phyloP scores from a whole-genome alignment of 2,329 filamentous ascomycete species.

The Pseudonectria buxi region DNA sequence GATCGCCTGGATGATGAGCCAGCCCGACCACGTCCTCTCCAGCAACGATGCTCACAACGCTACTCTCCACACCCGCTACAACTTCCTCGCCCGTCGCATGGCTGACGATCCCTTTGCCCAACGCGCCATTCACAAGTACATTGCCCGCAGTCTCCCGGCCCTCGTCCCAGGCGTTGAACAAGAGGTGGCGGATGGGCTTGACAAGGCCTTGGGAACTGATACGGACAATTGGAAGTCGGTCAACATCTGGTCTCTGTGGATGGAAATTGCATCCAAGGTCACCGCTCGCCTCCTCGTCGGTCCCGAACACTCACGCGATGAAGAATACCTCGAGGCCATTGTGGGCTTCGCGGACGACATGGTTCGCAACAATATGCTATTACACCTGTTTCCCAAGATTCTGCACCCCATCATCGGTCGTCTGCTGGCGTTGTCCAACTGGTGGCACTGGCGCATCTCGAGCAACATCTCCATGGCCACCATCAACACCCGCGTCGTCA shows the following conservation, averaged over 20 bases:
- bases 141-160: conserved; percentile 33
- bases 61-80: conserved; percentile 33
- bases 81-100: conserved; percentile 33
- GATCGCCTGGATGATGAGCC: conserved; percentile 40
- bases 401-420: conserved; percentile 44
- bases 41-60: conserved; percentile 34
- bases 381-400: conserved; percentile 39
- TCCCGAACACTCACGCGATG: conserved; percentile 31
- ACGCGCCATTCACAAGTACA: conserved; percentile 37
- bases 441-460: conserved; percentile 39
- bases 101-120: conserved; percentile 33
- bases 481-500: conserved; percentile 41
- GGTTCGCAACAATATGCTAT: conserved; percentile 36
- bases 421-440: conserved; percentile 38
- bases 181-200: conserved; percentile 32
- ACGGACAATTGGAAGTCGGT: conserved; percentile 30
- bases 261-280: conserved; percentile 35
- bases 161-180: conserved; percentile 36
- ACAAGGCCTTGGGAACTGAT: conserved; percentile 28
- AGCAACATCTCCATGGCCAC: conserved; percentile 37
- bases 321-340: conserved; percentile 39
- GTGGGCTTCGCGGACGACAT: conserved; percentile 44
- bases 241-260: conserved; percentile 39
- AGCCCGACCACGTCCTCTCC: conserved; percentile 38
- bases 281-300: conserved; percentile 40